phyloP scores from a whole-genome alignment of 163 green algal species.

The Chlamydomonas reinhardtii region DNA sequence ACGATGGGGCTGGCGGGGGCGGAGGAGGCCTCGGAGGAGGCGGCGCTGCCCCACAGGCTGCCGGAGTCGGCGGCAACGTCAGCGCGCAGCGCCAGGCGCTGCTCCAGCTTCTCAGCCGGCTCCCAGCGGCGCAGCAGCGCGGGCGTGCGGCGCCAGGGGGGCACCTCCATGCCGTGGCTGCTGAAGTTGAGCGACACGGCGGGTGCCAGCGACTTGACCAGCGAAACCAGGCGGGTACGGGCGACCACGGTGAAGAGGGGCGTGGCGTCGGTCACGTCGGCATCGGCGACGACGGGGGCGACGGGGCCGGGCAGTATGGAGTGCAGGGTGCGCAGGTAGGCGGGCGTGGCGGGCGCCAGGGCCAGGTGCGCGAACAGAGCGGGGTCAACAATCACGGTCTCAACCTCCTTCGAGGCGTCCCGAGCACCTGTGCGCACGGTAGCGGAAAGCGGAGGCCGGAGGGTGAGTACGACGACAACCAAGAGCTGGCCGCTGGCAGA shows the following conservation, averaged over 20 bases:
- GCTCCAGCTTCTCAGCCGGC: not conserved
- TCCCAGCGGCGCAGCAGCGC: constrained; percentile 39
- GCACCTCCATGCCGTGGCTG: constrained; percentile 17
- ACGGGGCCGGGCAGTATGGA: not conserved
- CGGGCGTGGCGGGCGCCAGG: constrained; percentile 7
- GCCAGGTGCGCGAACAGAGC: constrained; percentile 8
- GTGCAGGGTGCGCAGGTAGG: not conserved
- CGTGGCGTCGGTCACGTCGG: too few species aligned
- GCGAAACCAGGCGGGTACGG: not conserved
- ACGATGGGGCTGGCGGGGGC: too few species aligned
- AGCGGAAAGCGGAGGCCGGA: not conserved
- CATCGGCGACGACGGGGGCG: too few species aligned
- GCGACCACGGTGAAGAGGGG: constrained; percentile 18
- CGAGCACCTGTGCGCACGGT: not conserved
- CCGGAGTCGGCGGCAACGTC: too few species aligned
- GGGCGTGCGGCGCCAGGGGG: constrained; percentile 31
- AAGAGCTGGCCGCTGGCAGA: too few species aligned
- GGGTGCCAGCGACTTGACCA: constrained; percentile 1
- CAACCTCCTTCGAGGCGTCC: not conserved
- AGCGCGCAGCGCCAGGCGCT: not conserved
- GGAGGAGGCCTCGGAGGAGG: too few species aligned
- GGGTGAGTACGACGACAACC: not conserved
- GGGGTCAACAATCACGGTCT: constrained; percentile 20
- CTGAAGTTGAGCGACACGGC: constrained; percentile 26
- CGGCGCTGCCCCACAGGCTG: too few species aligned